A percentile compares a stretch with the other conserved stretches of the same genome.
These are phyloP conservation scores for Maudiozyma pseudohumilis DNA, from an alignment of 805 yeast genomes.

Conservation along the genomic window DNA sequence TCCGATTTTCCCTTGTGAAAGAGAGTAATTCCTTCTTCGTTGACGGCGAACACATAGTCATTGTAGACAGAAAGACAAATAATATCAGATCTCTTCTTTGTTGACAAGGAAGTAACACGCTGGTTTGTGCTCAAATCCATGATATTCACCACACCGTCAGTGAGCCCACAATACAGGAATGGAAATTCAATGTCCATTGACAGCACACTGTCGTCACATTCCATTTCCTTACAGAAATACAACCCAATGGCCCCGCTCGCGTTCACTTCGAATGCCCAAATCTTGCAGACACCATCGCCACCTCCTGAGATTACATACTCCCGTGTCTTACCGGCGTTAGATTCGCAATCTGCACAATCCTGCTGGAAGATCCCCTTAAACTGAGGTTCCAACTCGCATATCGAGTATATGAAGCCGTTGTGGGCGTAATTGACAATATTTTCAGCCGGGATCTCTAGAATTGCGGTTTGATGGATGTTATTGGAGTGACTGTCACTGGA, in stretches of 20 bases:
- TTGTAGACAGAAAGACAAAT: slow-evolving; percentile 34
- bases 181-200: slow-evolving; percentile 57
- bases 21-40: slow-evolving; percentile 37
- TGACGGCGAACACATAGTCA: slow-evolving; percentile 26
- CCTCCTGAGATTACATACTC: slow-evolving; percentile 59
- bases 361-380: slow-evolving; percentile 1
- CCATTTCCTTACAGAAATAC: slow-evolving; percentile 18
- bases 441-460: slow-evolving; percentile 57
- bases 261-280: slow-evolving; percentile 51
- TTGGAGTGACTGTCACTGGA: no score
- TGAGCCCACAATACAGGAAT: slow-evolving; percentile 74
- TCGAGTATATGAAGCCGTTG: slow-evolving; percentile 77
- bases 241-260: slow-evolving; percentile 10
- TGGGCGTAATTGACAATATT: slow-evolving; percentile 78
- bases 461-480: slow-evolving; percentile 13
- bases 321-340: neutral
- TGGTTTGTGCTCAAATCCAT: slow-evolving; percentile 86
- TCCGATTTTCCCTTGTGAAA: slow-evolving; percentile 36
- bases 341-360: slow-evolving; percentile 1
- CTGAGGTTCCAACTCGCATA: slow-evolving; percentile 24
- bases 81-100: slow-evolving; percentile 39
- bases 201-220: slow-evolving; percentile 60
- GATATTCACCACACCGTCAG: slow-evolving; percentile 63
- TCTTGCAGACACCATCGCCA: slow-evolving; percentile 81
- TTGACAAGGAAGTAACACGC: slow-evolving; percentile 37